These are phyloP conservation scores for Gossypium bickii DNA, from an alignment of 345 rosid genomes.

Conservation along the genomic window DNA sequence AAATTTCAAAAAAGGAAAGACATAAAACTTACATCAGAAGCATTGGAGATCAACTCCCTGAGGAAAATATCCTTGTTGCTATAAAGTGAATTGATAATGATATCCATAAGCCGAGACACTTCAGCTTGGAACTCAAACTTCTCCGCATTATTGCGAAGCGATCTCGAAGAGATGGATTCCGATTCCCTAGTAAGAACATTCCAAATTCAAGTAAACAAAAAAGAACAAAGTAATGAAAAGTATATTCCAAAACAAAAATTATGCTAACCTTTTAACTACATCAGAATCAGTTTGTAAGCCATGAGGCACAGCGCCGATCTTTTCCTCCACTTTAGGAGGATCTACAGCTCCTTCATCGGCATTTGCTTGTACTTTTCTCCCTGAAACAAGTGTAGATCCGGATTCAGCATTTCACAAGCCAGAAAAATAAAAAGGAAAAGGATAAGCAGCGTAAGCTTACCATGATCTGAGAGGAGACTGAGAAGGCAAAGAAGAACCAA, in stretches of 20 bases:
- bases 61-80: conserved; percentile 97
- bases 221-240: neutral
- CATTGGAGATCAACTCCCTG: conserved; percentile 93
- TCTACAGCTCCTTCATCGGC: conserved; percentile 63
- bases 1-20: neutral
- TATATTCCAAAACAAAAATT: neutral
- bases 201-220: neutral
- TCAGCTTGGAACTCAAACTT: conserved; percentile 98
- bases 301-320: conserved; percentile 80
- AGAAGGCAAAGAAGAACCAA: conserved; percentile 65
- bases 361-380: conserved; percentile 71
- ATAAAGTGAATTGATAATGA: conserved; percentile 90
- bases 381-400: conserved; percentile 41
- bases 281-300: conserved; percentile 94
- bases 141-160: conserved; percentile 79
- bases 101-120: conserved; percentile 98
- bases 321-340: conserved; percentile 97
- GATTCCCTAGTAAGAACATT: conserved; percentile 52
- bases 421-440: neutral
- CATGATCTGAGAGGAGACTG: conserved; percentile 80
- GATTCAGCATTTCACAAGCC: neutral
- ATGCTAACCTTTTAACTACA: conserved; percentile 70
- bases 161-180: conserved; percentile 83
- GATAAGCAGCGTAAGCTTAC: conserved; percentile 34
- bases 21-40: conserved; percentile 72